Conservation (phyloP, 495 filamentous ascomycete genomes). For the Tuber calosporum region DNA sequence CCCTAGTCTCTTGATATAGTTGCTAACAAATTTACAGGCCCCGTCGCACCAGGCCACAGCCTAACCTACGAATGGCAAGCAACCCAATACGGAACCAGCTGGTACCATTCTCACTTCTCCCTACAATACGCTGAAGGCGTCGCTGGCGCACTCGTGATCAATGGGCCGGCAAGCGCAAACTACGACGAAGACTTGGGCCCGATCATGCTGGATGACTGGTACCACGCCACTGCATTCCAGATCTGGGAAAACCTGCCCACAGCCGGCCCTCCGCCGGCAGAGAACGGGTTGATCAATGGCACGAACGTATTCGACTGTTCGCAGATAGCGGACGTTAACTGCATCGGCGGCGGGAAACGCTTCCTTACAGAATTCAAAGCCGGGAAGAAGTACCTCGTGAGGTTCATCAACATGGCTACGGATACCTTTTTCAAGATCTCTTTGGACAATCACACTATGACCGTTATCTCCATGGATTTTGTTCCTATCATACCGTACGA, state of each 20-base stretch:
- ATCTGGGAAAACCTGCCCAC: slow-evolving; percentile 8
- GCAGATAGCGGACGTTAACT: slow-evolving; percentile 31
- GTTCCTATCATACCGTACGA: slow-evolving; percentile 50
- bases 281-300: slow-evolving; percentile 44
- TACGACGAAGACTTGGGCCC: slow-evolving; percentile 58
- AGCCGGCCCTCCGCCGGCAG: slow-evolving; percentile 47
- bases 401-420: slow-evolving; percentile 52
- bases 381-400: slow-evolving; percentile 49
- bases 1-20: slow-evolving; percentile 47
- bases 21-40: slow-evolving; percentile 48
- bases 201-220: slow-evolving; percentile 48
- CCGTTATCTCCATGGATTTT: slow-evolving; percentile 49
- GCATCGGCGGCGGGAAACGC: slow-evolving; percentile 20
- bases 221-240: slow-evolving; percentile 36
- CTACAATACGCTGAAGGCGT: slow-evolving; percentile 53
- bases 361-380: slow-evolving; percentile 45
- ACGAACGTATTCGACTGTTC: slow-evolving; percentile 34
- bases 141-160: slow-evolving; percentile 52
- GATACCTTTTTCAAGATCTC: slow-evolving; percentile 45
- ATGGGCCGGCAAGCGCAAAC: slow-evolving; percentile 51
- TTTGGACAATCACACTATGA: slow-evolving; percentile 49
- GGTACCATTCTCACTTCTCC: slow-evolving; percentile 50
- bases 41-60: slow-evolving; percentile 47
- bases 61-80: slow-evolving; percentile 44
- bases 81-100: slow-evolving; percentile 39